These are phyloP conservation scores for Rhizopogon vinicolor DNA, from an alignment of 768 basidiomycete species.

Conservation along the genomic window DNA sequence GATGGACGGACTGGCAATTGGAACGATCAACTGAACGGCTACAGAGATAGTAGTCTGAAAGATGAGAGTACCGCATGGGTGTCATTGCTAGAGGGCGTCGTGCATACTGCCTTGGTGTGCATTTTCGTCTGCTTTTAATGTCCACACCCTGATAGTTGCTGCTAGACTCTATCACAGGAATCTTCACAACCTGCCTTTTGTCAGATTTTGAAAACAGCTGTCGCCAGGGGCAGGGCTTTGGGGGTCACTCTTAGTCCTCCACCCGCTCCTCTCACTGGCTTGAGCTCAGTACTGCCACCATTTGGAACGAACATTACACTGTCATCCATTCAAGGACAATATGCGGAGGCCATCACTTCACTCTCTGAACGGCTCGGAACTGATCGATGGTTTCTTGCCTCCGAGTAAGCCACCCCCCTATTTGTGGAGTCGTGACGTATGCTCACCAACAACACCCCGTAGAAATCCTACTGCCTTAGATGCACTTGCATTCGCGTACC, in stretches of 20 bases:
- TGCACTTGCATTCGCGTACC: slow-evolving; percentile 78
- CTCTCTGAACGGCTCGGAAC: slow-evolving; percentile 72
- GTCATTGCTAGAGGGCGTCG: slow-evolving; percentile 66
- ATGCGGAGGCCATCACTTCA: slow-evolving; percentile 65
- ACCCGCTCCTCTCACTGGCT: slow-evolving; percentile 66
- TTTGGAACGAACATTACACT: slow-evolving; percentile 55
- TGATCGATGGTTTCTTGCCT: slow-evolving; percentile 80
- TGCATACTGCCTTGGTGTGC: slow-evolving; percentile 73
- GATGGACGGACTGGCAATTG: slow-evolving; percentile 43
- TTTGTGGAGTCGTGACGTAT: background rate
- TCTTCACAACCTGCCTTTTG: slow-evolving; percentile 36
- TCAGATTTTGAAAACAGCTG: slow-evolving; percentile 35
- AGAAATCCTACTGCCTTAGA: slow-evolving; percentile 79
- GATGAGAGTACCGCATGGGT: slow-evolving; percentile 85
- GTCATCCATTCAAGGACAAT: slow-evolving; percentile 48
- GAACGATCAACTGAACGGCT: slow-evolving; percentile 58
- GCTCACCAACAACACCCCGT: slow-evolving; percentile 3
- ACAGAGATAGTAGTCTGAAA: slow-evolving; percentile 49
- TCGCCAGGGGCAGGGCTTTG: slow-evolving; percentile 28
- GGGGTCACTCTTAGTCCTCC: slow-evolving; percentile 57
- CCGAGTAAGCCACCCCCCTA: slow-evolving; percentile 41
- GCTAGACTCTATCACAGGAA: slow-evolving; percentile 38
- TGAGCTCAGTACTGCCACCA: slow-evolving; percentile 55
- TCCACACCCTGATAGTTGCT: slow-evolving; percentile 3
- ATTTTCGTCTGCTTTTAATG: background rate